These are phyloP conservation scores for Phytopythium ostracodes DNA, from an alignment of 352 stramenopile species.

Conservation along the genomic window DNA sequence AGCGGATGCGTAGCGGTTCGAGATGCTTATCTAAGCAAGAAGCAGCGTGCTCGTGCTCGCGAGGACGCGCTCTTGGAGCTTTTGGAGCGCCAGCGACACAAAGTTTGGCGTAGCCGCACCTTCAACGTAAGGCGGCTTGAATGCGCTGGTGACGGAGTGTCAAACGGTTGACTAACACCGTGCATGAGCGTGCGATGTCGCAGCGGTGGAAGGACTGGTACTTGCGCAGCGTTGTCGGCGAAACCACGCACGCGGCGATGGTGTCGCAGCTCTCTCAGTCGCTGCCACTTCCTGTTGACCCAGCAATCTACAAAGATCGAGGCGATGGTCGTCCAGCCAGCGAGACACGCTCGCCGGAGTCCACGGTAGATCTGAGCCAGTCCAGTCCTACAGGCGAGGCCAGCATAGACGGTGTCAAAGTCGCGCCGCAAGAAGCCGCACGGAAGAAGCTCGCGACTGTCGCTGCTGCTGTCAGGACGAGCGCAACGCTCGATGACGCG, in stretches of 20 bases:
- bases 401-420: background rate
- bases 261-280: constrained; percentile 21
- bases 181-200: too few species aligned
- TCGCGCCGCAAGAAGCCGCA: background rate
- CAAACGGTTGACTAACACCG: too few species aligned
- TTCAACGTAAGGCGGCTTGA: constrained; percentile 16
- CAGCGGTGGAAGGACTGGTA: constrained; percentile 56
- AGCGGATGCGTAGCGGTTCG: background rate
- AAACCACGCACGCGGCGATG: constrained; percentile 69
- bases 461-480: background rate
- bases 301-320: background rate
- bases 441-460: background rate
- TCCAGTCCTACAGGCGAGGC: background rate
- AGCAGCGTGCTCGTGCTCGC: background rate
- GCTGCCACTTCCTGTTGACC: background rate
- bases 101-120: constrained; percentile 4
- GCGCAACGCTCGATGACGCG: background rate
- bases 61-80: background rate
- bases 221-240: constrained; percentile 36
- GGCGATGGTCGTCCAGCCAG: background rate
- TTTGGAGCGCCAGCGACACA: background rate
- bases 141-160: background rate
- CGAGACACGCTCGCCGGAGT: background rate
- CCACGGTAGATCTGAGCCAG: background rate
- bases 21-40: background rate